phyloP scores from a whole-genome alignment of 352 stramenopile genomes.

The Phytophthora sp. region DNA sequence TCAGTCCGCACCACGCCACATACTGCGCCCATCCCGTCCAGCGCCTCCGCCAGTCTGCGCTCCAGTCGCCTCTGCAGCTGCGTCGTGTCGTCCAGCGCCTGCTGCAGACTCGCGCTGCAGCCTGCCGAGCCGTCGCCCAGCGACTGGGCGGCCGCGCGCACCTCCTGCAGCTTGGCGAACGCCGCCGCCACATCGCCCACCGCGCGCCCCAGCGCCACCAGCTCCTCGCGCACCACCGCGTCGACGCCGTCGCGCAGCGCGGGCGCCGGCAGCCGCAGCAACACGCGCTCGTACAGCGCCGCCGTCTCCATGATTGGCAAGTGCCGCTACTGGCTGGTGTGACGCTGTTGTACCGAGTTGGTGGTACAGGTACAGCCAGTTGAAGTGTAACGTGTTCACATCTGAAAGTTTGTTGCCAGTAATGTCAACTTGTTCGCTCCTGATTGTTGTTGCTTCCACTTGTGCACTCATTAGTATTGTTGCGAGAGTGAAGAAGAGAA shows the following conservation, averaged over 20 bases:
- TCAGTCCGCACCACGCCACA: too few species aligned
- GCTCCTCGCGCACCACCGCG: not conserved
- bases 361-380: too few species aligned
- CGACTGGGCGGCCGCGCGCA: not conserved
- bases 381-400: too few species aligned
- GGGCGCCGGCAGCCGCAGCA: not conserved
- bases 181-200: not conserved
- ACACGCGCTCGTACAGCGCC: not conserved
- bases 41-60: not conserved
- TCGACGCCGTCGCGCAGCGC: not conserved
- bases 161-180: not conserved
- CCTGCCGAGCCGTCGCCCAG: too few species aligned
- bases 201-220: not conserved
- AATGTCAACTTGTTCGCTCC: too few species aligned
- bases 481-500: too few species aligned
- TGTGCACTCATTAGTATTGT: too few species aligned
- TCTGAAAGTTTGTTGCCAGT: too few species aligned
- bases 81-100: not conserved
- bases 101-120: not conserved
- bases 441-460: too few species aligned
- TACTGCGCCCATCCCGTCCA: not conserved
- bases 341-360: too few species aligned
- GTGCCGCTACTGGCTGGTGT: too few species aligned
- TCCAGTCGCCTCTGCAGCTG: not conserved
- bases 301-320: not conserved